Base-by-base conservation (phyloP, 495 filamentous ascomycete genomes). In the Aspergillus campestris region DNA sequence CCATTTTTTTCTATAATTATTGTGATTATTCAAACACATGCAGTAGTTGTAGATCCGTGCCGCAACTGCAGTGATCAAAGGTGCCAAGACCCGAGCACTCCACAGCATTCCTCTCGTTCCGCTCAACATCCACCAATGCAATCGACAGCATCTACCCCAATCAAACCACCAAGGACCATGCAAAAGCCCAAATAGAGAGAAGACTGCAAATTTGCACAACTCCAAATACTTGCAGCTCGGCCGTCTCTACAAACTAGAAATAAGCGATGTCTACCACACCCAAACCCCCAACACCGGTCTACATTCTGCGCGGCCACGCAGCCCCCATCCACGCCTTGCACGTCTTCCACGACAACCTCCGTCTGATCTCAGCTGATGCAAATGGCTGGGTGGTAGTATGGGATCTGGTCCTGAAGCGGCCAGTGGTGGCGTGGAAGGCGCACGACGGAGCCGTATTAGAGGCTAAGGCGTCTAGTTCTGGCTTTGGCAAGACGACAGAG, bases 381-480 rank as follows among this genome's bases (percentile, higher is more conserved):
- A 85, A 95, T 40, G 92, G 92, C 51, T 96, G 86, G 77, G 69
- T 94, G 31, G 74, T 94, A 8, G 63, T 89, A 15, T 98, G 92
- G 92, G 83, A 86, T 53, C 64, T 95, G 12, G 74, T 81, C 33
- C 86, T 80, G 39, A 88, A 92, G 65, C 77, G 92, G 7, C 81
- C 92, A 0, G 74, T 83, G 30, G 86, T 85, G 0, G 87, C 89
- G 2, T 98, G 92, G 92, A 81, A 79, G 53, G 84, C 88, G 5
- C 92, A 98, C 58, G 73, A 77, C n/a, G 81, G 75, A 6, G 73
- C 86, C 30, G 79, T 97, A 29, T 71, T 98, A 30, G 86, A 84
- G 24, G 72, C 82, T 57, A 61, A 92, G 81, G 92, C 61, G 10
- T 59, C 65, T 29, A 49, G 32, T 9, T 13, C 50, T 30, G 47